A percentile compares a stretch with the other conserved stretches of the same genome.
Conservation (phyloP, 2,329 filamentous ascomycete species). For the Bipolaris zeicola region DNA sequence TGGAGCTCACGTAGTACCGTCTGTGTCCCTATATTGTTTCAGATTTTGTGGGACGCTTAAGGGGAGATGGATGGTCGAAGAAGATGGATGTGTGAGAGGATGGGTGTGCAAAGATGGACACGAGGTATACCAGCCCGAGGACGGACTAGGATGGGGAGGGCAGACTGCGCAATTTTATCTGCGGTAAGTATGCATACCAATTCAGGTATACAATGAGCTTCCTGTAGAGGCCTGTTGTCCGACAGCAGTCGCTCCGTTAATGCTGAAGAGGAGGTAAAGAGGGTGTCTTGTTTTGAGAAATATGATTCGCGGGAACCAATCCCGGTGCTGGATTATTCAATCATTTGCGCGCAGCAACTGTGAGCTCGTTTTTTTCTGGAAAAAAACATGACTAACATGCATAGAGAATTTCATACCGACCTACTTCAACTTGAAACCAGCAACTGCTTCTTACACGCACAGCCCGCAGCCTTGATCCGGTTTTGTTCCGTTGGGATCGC, state of each 20-base stretch:
- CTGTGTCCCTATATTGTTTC: neutral
- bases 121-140: neutral
- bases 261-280: neutral
- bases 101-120: neutral
- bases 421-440: neutral
- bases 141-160: neutral
- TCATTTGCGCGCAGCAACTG: neutral
- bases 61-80: neutral
- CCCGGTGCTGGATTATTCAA: neutral
- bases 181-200: too few relatives aligned
- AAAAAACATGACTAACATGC: neutral
- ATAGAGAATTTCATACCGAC: neutral
- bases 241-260: neutral
- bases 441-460: neutral
- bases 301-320: slow-evolving; percentile 2
- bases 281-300: neutral
- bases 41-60: neutral
- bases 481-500: slow-evolving; percentile 7
- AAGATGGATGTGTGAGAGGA: neutral
- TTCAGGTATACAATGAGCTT: neutral
- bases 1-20: neutral
- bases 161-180: neutral
- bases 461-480: slow-evolving; percentile 6
- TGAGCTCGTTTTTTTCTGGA: neutral
- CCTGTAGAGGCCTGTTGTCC: neutral